A percentile compares a stretch with the other conserved stretches of the same genome.
These are phyloP conservation scores for Alternaria dauci DNA, from an alignment of 2,329 filamentous ascomycete genomes.

Conservation along the genomic window DNA sequence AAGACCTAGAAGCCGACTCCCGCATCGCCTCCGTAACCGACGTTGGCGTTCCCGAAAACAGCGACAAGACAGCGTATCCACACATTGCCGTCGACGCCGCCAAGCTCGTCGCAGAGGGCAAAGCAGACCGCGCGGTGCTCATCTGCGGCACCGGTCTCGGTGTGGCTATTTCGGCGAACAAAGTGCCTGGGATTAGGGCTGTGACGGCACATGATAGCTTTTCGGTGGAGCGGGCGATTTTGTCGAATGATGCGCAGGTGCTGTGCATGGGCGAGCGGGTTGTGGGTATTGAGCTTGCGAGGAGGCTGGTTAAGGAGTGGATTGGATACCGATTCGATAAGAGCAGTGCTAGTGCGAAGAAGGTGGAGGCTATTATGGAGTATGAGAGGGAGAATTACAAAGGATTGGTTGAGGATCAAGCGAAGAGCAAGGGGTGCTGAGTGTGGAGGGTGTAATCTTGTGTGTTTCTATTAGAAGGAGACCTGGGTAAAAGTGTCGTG, in stretches of 20 bases:
- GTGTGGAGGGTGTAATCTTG: not conserved
- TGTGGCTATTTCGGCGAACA: conserved; percentile 89
- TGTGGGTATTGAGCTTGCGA: conserved; percentile 80
- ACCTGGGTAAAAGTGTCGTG: not conserved
- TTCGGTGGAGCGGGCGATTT: conserved; percentile 78
- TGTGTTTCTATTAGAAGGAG: too few species aligned
- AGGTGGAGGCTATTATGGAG: conserved; percentile 62
- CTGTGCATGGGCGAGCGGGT: conserved; percentile 87
- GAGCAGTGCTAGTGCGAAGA: conserved; percentile 66
- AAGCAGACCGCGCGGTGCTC: conserved; percentile 78
- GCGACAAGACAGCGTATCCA: conserved; percentile 83
- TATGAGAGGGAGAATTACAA: conserved; percentile 54
- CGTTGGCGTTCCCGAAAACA: conserved; percentile 71
- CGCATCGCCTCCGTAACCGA: conserved; percentile 75
- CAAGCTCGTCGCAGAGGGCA: conserved; percentile 67
- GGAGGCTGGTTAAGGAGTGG: conserved; percentile 82
- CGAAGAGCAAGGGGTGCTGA: conserved; percentile 8
- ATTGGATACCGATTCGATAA: conserved; percentile 82
- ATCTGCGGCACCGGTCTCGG: conserved; percentile 89
- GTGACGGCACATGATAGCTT: conserved; percentile 90
- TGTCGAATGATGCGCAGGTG: conserved; percentile 88
- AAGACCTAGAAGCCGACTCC: conserved; percentile 71
- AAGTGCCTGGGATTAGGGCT: conserved; percentile 83
- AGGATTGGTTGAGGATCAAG: conserved; percentile 28
- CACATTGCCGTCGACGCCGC: conserved; percentile 79